These are phyloP conservation scores for Aspergillus sp. DNA, from an alignment of 2,329 filamentous ascomycete genomes.

Conservation along the genomic window DNA sequence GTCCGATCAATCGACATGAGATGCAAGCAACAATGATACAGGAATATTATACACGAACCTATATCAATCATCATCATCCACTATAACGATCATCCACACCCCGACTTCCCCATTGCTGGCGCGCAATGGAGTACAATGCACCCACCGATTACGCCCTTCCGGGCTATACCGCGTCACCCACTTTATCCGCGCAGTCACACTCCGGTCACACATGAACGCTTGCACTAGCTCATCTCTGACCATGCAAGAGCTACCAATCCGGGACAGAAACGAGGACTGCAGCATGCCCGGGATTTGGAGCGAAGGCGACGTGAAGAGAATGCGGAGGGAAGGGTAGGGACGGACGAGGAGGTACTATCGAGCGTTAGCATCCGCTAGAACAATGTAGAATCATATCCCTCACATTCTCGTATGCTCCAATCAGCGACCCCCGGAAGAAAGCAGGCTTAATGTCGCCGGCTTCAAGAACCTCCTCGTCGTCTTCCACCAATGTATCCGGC, in stretches of 20 bases:
- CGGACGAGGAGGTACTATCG: constrained; percentile 44
- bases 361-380: not conserved
- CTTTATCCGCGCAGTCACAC: constrained; percentile 71
- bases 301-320: constrained; percentile 67
- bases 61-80: constrained; percentile 60
- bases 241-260: constrained; percentile 47
- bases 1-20: no score
- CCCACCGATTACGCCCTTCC: constrained; percentile 67
- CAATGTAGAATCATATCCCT: constrained; percentile 22
- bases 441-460: constrained; percentile 41
- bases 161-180: constrained; percentile 59
- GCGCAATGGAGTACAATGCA: constrained; percentile 71
- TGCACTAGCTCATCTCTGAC: constrained; percentile 53
- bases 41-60: not conserved
- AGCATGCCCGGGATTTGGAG: constrained; percentile 66
- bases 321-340: constrained; percentile 63
- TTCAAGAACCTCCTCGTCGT: constrained; percentile 21
- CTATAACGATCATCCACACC: constrained; percentile 75
- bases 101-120: constrained; percentile 66
- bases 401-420: constrained; percentile 58
- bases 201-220: constrained; percentile 66
- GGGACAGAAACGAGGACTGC: constrained; percentile 52
- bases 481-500: constrained; percentile 9
- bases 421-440: constrained; percentile 18
- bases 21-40: no score